These are phyloP conservation scores for Chenopodium album DNA, from an alignment of 148 eudicot species.

Conservation along the genomic window DNA sequence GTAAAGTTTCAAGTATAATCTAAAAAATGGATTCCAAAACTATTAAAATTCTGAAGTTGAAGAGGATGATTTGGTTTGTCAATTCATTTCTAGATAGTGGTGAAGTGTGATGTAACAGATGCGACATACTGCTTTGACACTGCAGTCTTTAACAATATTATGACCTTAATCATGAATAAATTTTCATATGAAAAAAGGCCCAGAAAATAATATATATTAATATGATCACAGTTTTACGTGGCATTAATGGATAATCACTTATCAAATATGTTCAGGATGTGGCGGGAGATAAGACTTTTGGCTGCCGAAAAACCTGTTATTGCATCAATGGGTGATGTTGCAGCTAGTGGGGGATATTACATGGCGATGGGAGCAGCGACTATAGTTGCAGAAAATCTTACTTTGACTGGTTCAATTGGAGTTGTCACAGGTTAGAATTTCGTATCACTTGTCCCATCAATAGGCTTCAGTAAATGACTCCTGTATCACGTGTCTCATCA, in stretches of 20 bases:
- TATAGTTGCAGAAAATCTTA: constrained; percentile 87
- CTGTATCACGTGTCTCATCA: neutral
- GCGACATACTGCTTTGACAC: neutral
- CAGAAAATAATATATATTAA: neutral
- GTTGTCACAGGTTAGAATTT: constrained; percentile 74
- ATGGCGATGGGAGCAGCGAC: constrained; percentile 92
- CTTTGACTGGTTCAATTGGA: constrained; percentile 94
- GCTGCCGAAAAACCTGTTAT: constrained; percentile 81
- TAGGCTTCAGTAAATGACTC: neutral
- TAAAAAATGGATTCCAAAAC: neutral
- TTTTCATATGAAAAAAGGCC: neutral
- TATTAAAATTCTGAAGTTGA: neutral
- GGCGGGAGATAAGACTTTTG: constrained; percentile 92
- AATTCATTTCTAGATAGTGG: neutral
- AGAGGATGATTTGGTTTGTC: neutral
- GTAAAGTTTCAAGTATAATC: neutral
- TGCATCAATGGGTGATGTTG: constrained; percentile 95
- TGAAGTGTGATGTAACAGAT: neutral
- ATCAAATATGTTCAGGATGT: constrained; percentile 60
- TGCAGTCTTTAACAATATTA: neutral
- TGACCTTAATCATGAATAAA: neutral
- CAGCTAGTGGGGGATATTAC: constrained; percentile 99
- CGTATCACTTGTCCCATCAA: neutral
- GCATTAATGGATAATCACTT: neutral
- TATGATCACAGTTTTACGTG: neutral